Percentiles rank a stretch among this genome's conserved stretches.
Evolutionary conservation across 495 filamentous ascomycete species (phyloP).

Genomic region (Neurospora sp.): DNA sequence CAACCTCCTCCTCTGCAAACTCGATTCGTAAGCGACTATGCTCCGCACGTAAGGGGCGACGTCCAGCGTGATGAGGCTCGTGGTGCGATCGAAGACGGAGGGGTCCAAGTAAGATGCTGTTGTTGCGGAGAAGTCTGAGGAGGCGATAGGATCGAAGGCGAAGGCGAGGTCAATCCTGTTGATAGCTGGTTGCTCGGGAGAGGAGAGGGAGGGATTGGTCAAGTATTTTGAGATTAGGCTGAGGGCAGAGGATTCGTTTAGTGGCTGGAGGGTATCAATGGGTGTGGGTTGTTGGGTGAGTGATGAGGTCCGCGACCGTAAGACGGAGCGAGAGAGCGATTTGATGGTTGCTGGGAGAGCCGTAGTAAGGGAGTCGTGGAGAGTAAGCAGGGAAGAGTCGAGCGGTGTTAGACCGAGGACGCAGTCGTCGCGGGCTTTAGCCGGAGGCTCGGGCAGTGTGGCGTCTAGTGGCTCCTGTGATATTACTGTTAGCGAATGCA

Average conservation of each 20-base stretch:
- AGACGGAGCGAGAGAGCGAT: conserved; percentile 23
- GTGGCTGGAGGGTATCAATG: conserved; percentile 2
- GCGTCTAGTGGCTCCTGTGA: conserved; percentile 47
- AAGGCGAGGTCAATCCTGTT: conserved; percentile 35
- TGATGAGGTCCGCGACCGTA: conserved; percentile 10
- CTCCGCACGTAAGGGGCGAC: conserved; percentile 74
- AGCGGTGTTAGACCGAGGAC: conserved; percentile 52
- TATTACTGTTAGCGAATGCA: background rate
- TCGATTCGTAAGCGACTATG: conserved; percentile 67
- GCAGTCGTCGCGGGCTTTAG: conserved; percentile 53
- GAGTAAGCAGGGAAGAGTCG: conserved; percentile 30
- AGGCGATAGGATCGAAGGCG: conserved; percentile 49
- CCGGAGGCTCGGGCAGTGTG: conserved; percentile 46
- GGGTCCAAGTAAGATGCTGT: conserved; percentile 35
- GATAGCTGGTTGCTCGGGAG: conserved; percentile 14
- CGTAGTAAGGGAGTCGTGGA: conserved; percentile 15
- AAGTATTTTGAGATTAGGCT: conserved; percentile 20
- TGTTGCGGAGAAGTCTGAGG: conserved; percentile 25
- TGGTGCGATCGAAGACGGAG: conserved; percentile 63
- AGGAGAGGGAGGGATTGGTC: conserved; percentile 6
- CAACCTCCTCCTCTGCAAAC: conserved; percentile 55
- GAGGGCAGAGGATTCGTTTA: conserved; percentile 21
- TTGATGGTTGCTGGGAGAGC: conserved; percentile 23
- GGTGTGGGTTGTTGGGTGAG: background rate
- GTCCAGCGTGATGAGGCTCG: conserved; percentile 56